Evolutionary conservation across 2,329 filamentous ascomycete genomes (phyloP).

Genomic region (Magnaporthiopsis incrustans): DNA sequence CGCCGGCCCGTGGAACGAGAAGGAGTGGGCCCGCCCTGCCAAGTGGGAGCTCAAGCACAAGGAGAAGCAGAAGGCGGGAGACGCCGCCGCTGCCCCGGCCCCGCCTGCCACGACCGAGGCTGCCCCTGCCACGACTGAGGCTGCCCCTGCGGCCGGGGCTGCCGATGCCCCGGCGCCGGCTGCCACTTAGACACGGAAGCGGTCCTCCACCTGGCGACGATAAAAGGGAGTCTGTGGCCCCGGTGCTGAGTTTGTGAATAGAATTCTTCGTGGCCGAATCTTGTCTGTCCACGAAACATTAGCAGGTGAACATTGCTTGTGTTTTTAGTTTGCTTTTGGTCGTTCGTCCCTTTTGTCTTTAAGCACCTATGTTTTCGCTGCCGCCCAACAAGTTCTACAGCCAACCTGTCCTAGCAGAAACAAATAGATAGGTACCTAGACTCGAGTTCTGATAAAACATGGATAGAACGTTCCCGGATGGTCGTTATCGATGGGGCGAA

Average conservation of each 20-base stretch:
- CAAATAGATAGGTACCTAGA: neutral
- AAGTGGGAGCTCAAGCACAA: slow-evolving; percentile 50
- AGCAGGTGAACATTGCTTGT: too few species aligned
- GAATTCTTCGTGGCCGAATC: neutral
- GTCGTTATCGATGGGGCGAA: neutral
- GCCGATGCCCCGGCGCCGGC: slow-evolving; percentile 24
- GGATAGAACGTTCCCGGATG: neutral
- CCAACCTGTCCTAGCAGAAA: neutral
- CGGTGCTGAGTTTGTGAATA: neutral
- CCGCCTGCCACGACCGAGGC: slow-evolving; percentile 9
- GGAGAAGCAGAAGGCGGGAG: slow-evolving; percentile 16
- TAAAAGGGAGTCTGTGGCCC: neutral
- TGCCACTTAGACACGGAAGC: neutral
- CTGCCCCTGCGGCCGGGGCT: slow-evolving; percentile 22
- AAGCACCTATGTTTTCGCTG: neutral
- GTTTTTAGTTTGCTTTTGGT: too few species aligned
- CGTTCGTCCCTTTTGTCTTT: neutral
- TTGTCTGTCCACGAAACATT: neutral
- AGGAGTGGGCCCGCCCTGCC: slow-evolving; percentile 56
- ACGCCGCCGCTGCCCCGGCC: slow-evolving; percentile 21
- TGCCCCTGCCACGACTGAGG: slow-evolving; percentile 24
- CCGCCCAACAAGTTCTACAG: neutral
- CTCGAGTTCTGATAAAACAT: neutral
- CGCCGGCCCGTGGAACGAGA: slow-evolving; percentile 79
- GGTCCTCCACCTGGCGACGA: neutral